phyloP scores from a whole-genome alignment of 768 basidiomycete species.

The Arthromyces matolae region DNA sequence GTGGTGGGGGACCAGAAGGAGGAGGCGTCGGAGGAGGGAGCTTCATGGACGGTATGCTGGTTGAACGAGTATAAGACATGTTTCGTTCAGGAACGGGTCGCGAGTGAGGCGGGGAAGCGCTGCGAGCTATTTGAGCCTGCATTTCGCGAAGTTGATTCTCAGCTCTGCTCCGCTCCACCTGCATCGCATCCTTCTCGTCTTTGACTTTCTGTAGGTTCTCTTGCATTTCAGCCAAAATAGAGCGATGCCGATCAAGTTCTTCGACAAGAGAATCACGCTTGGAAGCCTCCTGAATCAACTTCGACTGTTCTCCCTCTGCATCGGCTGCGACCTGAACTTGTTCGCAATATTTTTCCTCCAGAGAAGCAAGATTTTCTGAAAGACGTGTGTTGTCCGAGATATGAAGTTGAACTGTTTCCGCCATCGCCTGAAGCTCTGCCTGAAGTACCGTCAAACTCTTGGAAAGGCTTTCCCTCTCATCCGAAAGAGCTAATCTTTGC shows the following conservation, averaged over 20 bases:
- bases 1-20: constrained; percentile 82
- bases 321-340: not conserved
- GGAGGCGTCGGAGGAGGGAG: constrained; percentile 87
- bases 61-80: constrained; percentile 51
- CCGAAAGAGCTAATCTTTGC: constrained; percentile 6
- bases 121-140: constrained; percentile 67
- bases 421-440: constrained; percentile 4
- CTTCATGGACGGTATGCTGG: constrained; percentile 65
- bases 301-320: constrained; percentile 44
- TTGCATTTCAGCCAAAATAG: constrained; percentile 71
- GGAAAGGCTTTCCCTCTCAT: constrained; percentile 5
- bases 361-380: not conserved
- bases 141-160: constrained; percentile 73
- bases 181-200: constrained; percentile 78
- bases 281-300: constrained; percentile 67
- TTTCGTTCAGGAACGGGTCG: constrained; percentile 52
- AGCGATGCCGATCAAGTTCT: constrained; percentile 77
- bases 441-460: constrained; percentile 5
- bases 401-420: constrained; percentile 1
- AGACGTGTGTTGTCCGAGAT: constrained; percentile 3
- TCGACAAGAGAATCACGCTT: constrained; percentile 69
- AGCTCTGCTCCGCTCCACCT: constrained; percentile 65
- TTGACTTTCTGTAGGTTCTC: constrained; percentile 74
- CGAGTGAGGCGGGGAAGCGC: constrained; percentile 51
- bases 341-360: constrained; percentile 4